Percentiles rank a stretch among this genome's conserved stretches.
These are phyloP conservation scores for Rhizophlyctis rosea DNA, from an alignment of 192 early-diverging fungal species.

Conservation along the genomic window DNA sequence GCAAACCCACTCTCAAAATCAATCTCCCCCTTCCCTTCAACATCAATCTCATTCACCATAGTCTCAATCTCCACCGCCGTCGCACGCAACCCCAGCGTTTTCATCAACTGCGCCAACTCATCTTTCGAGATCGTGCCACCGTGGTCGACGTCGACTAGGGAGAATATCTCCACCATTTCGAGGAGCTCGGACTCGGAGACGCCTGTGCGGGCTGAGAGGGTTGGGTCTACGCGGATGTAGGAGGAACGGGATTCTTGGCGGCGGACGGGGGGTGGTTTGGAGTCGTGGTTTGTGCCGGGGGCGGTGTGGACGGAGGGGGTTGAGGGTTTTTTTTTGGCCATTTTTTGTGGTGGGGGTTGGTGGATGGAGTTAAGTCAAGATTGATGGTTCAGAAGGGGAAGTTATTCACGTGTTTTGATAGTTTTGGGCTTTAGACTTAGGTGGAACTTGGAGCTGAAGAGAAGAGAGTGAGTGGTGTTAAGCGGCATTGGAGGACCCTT, in stretches of 20 bases:
- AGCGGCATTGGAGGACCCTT: no score
- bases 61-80: slow-evolving; percentile 41
- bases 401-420: no score
- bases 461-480: no score
- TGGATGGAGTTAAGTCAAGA: no score
- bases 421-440: no score
- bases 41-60: slow-evolving; percentile 55
- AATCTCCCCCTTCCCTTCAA: slow-evolving; percentile 49
- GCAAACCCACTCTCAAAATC: slow-evolving; percentile 49
- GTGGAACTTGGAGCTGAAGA: no score
- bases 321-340: no score
- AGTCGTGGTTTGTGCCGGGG: no score
- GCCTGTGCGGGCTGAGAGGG: slow-evolving; percentile 37
- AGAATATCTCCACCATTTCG: slow-evolving; percentile 55
- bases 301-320: no score
- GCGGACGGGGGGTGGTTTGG: no score
- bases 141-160: slow-evolving; percentile 55
- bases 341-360: no score
- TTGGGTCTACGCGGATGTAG: slow-evolving; percentile 31
- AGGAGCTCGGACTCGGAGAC: slow-evolving; percentile 39
- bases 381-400: no score
- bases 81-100: slow-evolving; percentile 44
- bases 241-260: background rate
- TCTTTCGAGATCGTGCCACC: slow-evolving; percentile 50
- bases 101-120: slow-evolving; percentile 53